These are phyloP conservation scores for Leccinum pellstonianum DNA, from an alignment of 768 basidiomycete genomes.

Conservation along the genomic window DNA sequence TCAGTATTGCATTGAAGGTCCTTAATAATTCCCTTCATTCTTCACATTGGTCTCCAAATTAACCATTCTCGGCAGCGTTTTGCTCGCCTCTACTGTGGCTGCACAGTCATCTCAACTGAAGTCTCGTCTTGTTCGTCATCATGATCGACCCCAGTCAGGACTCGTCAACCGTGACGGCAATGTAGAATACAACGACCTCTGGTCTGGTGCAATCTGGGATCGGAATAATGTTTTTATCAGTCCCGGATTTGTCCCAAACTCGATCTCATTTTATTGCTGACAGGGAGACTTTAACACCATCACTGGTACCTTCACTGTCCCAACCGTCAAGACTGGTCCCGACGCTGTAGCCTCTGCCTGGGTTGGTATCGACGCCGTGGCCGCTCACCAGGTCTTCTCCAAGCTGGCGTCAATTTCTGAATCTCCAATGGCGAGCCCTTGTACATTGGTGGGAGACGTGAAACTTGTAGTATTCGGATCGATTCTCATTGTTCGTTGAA, in stretches of 20 bases:
- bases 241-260: background rate
- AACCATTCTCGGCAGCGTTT: constrained; percentile 14
- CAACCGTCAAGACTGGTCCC: background rate
- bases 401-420: constrained; percentile 13
- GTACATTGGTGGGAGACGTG: constrained; percentile 6
- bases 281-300: constrained; percentile 11
- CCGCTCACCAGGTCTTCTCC: constrained; percentile 10
- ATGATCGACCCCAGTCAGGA: constrained; percentile 12
- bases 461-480: background rate
- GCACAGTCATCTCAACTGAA: constrained; percentile 14
- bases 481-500: background rate
- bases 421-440: background rate
- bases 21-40: background rate
- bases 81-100: constrained; percentile 21
- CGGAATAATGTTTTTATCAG: constrained; percentile 8
- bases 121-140: constrained; percentile 16
- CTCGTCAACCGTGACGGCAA: constrained; percentile 5
- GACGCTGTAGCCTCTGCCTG: constrained; percentile 5
- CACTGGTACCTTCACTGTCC: constrained; percentile 12
- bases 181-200: constrained; percentile 17
- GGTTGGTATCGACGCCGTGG: constrained; percentile 18
- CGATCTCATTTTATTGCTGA: background rate
- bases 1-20: background rate
- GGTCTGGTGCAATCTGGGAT: constrained; percentile 19
- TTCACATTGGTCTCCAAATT: constrained; percentile 20